Evolutionary conservation across 805 yeast genomes (phyloP), one percentile per base, ranked within the genome.

Genomic region (Torulaspora indica): DNA sequence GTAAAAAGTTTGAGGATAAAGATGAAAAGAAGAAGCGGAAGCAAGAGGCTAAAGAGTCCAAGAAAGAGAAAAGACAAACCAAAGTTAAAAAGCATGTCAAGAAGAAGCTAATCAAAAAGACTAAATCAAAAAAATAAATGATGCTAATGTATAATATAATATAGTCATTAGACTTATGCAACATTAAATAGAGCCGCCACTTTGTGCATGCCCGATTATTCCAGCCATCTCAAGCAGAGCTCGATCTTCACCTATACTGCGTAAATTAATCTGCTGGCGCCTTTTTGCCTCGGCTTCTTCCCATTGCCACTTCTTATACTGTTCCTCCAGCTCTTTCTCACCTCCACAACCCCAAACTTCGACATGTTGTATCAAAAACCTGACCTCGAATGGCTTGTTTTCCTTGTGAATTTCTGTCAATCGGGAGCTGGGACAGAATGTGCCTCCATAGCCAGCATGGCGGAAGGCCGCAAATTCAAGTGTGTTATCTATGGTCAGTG

Each of bases 311-410:
- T 76, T 76, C 55, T 76, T 78, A 36, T 74, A 70, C 64, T 90
- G 96, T 49, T 83, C 90, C 24, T 76, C 82, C 37, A 89, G 67
- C 52, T 87, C 95, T 47, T 81, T 78, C 8, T 76, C 79, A 6
- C 86, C 79, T 1, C 97, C 98, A 45, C 88, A 76, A 0, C 98
- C 98, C 90, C 93, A 85, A 0, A 89, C 95, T 59, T 90, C 96
- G 20, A 90, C 67, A 51, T 84, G 90, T 4, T 81, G 77, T 6
- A 91, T 77, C 43, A 74, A 60, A 55, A 91, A 79, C 39, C 87
- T 68, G 47, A 82, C 81, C 59, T 91, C 97, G 55, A 70, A 84
- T 52, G 64, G 35, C 24, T 43, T 46, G 27, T 51, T 52, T 8
- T 47, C 44, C 3, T 43, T 46, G 42, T 52, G 60, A 33, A 47